Evolutionary conservation across 1,284 basidiomycete species (phyloP).

Genomic region (Testicularia cyperi): DNA sequence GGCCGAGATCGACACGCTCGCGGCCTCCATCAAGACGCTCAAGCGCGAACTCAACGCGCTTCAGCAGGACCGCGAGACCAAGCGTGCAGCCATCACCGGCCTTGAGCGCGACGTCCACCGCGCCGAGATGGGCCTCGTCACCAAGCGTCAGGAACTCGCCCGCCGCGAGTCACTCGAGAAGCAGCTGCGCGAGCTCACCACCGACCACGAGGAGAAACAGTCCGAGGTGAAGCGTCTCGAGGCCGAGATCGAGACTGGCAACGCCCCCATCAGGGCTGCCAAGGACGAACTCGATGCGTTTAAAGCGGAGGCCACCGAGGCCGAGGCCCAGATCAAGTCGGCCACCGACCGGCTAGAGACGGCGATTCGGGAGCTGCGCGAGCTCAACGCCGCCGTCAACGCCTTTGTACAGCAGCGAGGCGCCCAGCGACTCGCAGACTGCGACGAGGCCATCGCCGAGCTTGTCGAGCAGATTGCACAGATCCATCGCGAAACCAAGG

Average conservation of each 20-base stretch:
- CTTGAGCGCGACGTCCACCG: slow-evolving; percentile 37
- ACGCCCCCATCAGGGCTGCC: slow-evolving; percentile 70
- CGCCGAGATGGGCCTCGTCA: slow-evolving; percentile 61
- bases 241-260: slow-evolving; percentile 67
- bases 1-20: slow-evolving; percentile 36
- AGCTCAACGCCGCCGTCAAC: slow-evolving; percentile 25
- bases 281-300: slow-evolving; percentile 67
- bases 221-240: slow-evolving; percentile 63
- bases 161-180: slow-evolving; percentile 29
- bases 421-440: slow-evolving; percentile 33
- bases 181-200: slow-evolving; percentile 64
- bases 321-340: slow-evolving; percentile 65
- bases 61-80: slow-evolving; percentile 43
- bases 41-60: slow-evolving; percentile 44
- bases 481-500: slow-evolving; percentile 28
- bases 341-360: slow-evolving; percentile 22
- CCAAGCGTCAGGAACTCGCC: slow-evolving; percentile 38
- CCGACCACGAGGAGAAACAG: slow-evolving; percentile 63
- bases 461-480: slow-evolving; percentile 45
- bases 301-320: slow-evolving; percentile 66
- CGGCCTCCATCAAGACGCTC: slow-evolving; percentile 38
- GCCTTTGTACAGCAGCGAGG: slow-evolving; percentile 38
- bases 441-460: slow-evolving; percentile 42
- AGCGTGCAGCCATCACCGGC: slow-evolving; percentile 32
- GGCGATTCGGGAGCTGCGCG: slow-evolving; percentile 43